Evolutionary conservation across 495 filamentous ascomycete genomes (phyloP), one percentile per base, ranked within the genome.

Genomic region (Penicillium macrosclerotiorum): DNA sequence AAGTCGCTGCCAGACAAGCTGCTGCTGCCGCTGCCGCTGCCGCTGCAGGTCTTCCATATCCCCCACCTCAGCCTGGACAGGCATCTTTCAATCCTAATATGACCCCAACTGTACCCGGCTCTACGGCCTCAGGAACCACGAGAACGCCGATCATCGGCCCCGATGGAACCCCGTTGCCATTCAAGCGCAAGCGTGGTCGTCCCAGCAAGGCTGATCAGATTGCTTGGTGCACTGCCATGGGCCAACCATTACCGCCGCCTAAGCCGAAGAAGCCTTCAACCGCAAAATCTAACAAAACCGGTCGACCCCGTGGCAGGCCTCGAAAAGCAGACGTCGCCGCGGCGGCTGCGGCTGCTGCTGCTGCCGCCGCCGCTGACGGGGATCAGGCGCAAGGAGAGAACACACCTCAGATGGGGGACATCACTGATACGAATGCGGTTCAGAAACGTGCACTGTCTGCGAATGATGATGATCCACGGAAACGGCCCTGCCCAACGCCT

Each of bases 161-260:
- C 2, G 66, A 72, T 37, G 68, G 68, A 6, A 68, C 58, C 17
- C 53, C 59, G 12, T 48, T 64, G 12, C 59, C 64, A 11, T 22
- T 59, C 18, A 72, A 72, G 39, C 63, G 66, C 14, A 59, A 67
- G 26, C 68, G 68, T 33, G 68, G 68, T 19, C 66, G 68, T 20
- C 68, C 68, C 5, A 62, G 68, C 45, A 72, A 72, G 45, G 62
- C 64, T 3, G 66, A 70, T 41, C 59, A 63, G 17, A 57, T 63
- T 39, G 59, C 59, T 3, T 63, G 56, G 52, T 56, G 56, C 2
- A 20, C 27, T 20, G 53, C 56, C 17, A 63, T 56, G 0, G 59
- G 59, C 4, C 56, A 63, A 31, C 59, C 59, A 4, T 31, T 63
- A 20, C 59, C 59, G 30, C 43, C 49, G 3, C 59, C 59, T 2